These are phyloP conservation scores for Pavlovales sp. DNA, from an alignment of 208 protist species.

Conservation along the genomic window DNA sequence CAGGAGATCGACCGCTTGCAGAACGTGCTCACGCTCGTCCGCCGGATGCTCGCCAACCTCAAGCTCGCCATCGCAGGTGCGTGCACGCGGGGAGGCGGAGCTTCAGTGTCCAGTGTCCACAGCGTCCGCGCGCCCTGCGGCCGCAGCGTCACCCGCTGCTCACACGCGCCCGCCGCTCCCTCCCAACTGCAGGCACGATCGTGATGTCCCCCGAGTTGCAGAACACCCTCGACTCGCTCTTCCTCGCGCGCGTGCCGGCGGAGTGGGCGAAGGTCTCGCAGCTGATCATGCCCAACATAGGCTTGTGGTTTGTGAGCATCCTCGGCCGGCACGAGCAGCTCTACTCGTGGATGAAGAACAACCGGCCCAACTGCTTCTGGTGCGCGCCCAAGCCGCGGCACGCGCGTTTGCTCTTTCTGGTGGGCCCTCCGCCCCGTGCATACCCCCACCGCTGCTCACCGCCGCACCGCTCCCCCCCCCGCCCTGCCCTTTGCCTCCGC, in stretches of 20 bases:
- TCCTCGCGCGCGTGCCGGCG: slow-evolving; percentile 86
- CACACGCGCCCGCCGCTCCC: slow-evolving; percentile 67
- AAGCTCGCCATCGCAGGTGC: slow-evolving; percentile 64
- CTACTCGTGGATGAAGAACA: slow-evolving; percentile 79
- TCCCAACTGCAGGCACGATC: slow-evolving; percentile 87
- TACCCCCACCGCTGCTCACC: too few species aligned
- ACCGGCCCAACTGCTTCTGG: slow-evolving; percentile 88
- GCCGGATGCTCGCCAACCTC: slow-evolving; percentile 53
- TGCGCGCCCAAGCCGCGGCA: not conserved
- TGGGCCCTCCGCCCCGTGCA: too few species aligned
- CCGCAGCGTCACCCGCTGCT: not conserved
- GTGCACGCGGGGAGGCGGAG: too few species aligned
- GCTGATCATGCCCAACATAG: slow-evolving; percentile 83
- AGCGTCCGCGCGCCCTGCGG: not conserved
- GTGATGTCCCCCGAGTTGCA: slow-evolving; percentile 89
- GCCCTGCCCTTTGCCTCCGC: not conserved
- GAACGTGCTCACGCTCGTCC: slow-evolving; percentile 42
- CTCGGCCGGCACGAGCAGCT: slow-evolving; percentile 87
- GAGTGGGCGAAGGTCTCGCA: slow-evolving; percentile 86
- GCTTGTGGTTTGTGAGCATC: slow-evolving; percentile 92
- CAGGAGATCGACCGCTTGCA: slow-evolving; percentile 64
- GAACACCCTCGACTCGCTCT: slow-evolving; percentile 86
- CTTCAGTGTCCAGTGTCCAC: too few species aligned
- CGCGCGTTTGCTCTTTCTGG: too few species aligned
- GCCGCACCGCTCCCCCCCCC: too few species aligned